Percentiles rank a stretch among this genome's conserved stretches.
These are phyloP conservation scores for Mucor indicus DNA, from an alignment of 371 early-diverging fungal genomes.

Conservation along the genomic window DNA sequence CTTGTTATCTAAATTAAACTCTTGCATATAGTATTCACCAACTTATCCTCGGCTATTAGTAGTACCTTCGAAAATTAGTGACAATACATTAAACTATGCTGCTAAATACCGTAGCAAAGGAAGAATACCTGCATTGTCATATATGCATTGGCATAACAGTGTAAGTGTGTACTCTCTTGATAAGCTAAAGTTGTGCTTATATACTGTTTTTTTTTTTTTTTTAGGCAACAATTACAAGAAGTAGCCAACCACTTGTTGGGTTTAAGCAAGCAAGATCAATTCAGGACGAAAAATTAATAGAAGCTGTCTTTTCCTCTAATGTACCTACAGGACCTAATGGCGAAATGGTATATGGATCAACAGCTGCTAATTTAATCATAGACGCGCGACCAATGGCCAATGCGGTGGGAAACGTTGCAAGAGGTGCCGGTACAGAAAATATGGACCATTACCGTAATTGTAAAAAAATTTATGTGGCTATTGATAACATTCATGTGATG, in stretches of 20 bases:
- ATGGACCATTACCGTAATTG: constrained; percentile 90
- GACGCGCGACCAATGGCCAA: constrained; percentile 95
- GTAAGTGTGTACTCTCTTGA: constrained; percentile 25
- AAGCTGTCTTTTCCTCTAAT: constrained; percentile 78
- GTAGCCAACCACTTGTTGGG: constrained; percentile 94
- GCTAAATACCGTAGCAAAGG: constrained; percentile 89
- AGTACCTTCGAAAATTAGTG: constrained; percentile 88
- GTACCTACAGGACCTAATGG: constrained; percentile 42
- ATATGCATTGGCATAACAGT: constrained; percentile 79
- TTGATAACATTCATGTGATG: constrained; percentile 98
- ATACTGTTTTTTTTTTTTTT: neutral
- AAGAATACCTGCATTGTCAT: constrained; percentile 88
- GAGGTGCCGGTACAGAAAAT: constrained; percentile 94
- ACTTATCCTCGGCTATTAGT: constrained; percentile 87
- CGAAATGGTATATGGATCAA: constrained; percentile 43
- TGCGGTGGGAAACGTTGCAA: constrained; percentile 89
- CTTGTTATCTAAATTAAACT: neutral
- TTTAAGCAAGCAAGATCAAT: constrained; percentile 89
- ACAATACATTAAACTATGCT: constrained; percentile 85
- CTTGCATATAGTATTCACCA: constrained; percentile 62
- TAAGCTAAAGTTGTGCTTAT: too few relatives aligned
- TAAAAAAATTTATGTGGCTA: constrained; percentile 82
- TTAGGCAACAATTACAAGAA: constrained; percentile 89
- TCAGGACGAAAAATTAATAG: constrained; percentile 95
- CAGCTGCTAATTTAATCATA: constrained; percentile 78